These are phyloP conservation scores for Silene conica DNA, from an alignment of 148 eudicot genomes.

Conservation along the genomic window DNA sequence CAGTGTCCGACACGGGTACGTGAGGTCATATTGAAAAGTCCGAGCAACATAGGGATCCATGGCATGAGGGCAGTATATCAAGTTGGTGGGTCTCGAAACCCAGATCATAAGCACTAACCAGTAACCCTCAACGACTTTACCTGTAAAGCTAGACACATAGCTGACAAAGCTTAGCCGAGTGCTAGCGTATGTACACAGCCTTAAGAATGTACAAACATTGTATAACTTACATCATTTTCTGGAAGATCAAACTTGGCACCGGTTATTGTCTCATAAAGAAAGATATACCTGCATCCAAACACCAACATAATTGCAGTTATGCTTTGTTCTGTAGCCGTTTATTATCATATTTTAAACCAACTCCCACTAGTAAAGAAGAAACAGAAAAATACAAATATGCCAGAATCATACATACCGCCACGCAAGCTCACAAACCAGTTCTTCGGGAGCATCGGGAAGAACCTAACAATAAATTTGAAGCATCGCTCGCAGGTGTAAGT, in stretches of 20 bases:
- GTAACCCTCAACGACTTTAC: too few species aligned
- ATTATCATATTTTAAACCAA: too few species aligned
- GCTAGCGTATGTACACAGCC: not conserved
- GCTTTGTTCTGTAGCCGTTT: not conserved
- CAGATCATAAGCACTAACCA: too few species aligned
- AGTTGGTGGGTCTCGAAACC: too few species aligned
- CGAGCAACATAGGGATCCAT: too few species aligned
- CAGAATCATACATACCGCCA: constrained; percentile 68
- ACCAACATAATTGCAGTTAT: not conserved
- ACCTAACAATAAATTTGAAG: constrained; percentile 37
- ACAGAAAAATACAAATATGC: too few species aligned
- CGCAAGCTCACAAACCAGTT: constrained; percentile 91
- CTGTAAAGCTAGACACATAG: too few species aligned
- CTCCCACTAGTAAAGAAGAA: too few species aligned
- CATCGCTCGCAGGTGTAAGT: not conserved
- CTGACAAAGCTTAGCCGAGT: too few species aligned
- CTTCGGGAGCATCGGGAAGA: constrained; percentile 91
- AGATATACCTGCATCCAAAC: constrained; percentile 63
- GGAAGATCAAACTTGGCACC: constrained; percentile 69
- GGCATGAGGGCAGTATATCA: too few species aligned
- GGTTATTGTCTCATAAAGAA: constrained; percentile 80
- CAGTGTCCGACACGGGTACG: too few species aligned
- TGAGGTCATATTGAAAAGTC: too few species aligned
- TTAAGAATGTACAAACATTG: not conserved
- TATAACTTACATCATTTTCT: constrained; percentile 38